Base-by-base conservation (phyloP, 2,329 filamentous ascomycete genomes). In the Arthrobotrys pseudoclavata region DNA sequence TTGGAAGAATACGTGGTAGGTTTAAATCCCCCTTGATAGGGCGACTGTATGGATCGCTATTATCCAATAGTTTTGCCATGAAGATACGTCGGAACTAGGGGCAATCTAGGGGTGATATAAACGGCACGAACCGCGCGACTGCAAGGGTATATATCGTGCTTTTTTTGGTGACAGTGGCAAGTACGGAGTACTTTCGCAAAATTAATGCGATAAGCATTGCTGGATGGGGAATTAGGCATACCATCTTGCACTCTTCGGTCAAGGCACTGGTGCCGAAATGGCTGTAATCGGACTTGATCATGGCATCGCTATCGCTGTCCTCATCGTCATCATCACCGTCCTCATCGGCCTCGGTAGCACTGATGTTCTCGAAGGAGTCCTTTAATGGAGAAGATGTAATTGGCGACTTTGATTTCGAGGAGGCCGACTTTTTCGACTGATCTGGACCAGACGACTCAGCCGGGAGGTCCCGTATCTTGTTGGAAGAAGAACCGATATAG, bases 241-340 rank as follows among this genome's bases (percentile, higher is more conserved):
- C 81, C 76, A 82, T 71, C 60, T 82, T 82, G 62, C 80, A 82
- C 34, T 80, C 80, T 37, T 81, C 81, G 15, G 69, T 67, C 34
- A 79, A 37, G 12, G 74, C 74, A 26, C 52, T 68, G 15, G 74
- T 26, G 37, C 74, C 53, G 37, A 77, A 77, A 22, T 71, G 67
- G 47, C 74, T 77, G 62, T 77, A 68, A 31, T 77, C 74, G 12
- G 67, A 77, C 45, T 77, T 67, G 22, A 77, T 68, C 62, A 80
- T 68, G 50, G 76, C 70, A 63, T 80, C 80, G 37, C 77, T 76
- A 15, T 80, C 81, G 24, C 77, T 78, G 37, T 81, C 80, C 15
- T 81, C 78, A 34, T 79, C 48, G 18, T 79, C 80, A 13, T 79
- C 79, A 7, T 64, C 66, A 53, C 12, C 66, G 4, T 76, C 74